Conservation (phyloP, 1,284 basidiomycete species). For the Lignosus rhinocerotis region DNA sequence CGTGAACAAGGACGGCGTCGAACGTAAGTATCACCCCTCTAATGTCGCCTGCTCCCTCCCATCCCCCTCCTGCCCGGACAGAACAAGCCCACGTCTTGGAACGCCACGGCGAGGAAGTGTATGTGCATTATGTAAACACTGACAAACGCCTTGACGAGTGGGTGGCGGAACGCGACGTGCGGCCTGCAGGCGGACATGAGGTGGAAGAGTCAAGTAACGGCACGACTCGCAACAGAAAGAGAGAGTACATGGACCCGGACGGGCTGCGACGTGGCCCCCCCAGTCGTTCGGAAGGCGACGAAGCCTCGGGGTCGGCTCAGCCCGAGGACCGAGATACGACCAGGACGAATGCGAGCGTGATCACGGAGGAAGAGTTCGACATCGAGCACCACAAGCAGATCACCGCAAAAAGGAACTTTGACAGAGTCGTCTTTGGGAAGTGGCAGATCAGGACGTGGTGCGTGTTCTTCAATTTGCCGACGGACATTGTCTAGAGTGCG, state of each 20-base stretch:
- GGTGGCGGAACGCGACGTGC: constrained; percentile 50
- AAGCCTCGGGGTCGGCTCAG: constrained; percentile 12
- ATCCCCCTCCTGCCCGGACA: constrained; percentile 27
- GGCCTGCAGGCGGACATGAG: constrained; percentile 28
- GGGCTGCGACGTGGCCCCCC: constrained; percentile 18
- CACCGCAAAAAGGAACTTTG: constrained; percentile 73
- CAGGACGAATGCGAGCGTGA: constrained; percentile 23
- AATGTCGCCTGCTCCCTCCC: neutral
- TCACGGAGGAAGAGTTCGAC: constrained; percentile 72
- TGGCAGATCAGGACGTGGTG: constrained; percentile 83
- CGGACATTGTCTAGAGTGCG: neutral
- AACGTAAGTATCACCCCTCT: constrained; percentile 41
- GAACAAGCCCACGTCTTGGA: constrained; percentile 53
- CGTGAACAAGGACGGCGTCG: constrained; percentile 43
- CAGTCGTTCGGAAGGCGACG: constrained; percentile 9
- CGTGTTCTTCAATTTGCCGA: constrained; percentile 28
- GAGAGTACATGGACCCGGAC: constrained; percentile 18
- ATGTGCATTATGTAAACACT: constrained; percentile 66
- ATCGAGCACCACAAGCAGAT: constrained; percentile 66
- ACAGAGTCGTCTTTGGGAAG: constrained; percentile 71
- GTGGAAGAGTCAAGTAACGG: constrained; percentile 17
- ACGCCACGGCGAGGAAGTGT: constrained; percentile 49
- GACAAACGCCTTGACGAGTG: constrained; percentile 82
- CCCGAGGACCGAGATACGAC: constrained; percentile 17
- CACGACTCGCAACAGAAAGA: constrained; percentile 34